These are phyloP conservation scores for Diphasiastrum complanatum DNA, from an alignment of 83 land plant genomes.

Conservation along the genomic window DNA sequence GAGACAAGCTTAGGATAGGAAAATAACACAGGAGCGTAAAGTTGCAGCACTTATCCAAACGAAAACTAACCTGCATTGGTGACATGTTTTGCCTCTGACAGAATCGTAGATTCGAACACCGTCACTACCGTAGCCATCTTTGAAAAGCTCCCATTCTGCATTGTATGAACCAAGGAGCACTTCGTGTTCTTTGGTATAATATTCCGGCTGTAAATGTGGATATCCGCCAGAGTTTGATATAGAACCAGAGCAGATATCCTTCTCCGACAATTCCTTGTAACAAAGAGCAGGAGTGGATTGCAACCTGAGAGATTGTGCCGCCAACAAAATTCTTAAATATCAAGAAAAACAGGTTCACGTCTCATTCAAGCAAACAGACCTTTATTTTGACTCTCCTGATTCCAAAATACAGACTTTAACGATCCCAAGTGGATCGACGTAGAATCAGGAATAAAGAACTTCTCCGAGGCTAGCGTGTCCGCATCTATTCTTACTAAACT, in stretches of 20 bases:
- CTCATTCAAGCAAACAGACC: background rate
- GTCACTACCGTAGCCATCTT: conserved; percentile 49
- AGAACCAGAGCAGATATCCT: conserved; percentile 1
- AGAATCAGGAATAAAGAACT: no score
- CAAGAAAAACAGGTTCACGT: background rate
- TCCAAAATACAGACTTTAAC: no score
- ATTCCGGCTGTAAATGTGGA: conserved; percentile 30
- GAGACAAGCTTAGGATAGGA: no score
- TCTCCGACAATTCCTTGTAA: conserved; percentile 5
- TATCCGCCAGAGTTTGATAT: conserved; percentile 11
- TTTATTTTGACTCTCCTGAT: no score
- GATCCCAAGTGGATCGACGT: no score
- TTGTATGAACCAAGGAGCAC: conserved; percentile 47
- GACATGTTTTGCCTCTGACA: conserved; percentile 62
- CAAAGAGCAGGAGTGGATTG: conserved; percentile 21
- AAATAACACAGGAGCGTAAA: no score
- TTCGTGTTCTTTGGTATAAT: conserved; percentile 65
- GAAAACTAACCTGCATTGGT: conserved; percentile 87
- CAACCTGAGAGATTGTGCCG: conserved; percentile 23
- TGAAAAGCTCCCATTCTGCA: conserved; percentile 44
- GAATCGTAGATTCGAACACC: conserved; percentile 61
- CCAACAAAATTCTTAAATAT: background rate
- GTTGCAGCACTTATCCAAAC: no score
- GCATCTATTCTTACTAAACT: no score
- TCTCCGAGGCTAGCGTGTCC: no score